Base-by-base conservation (phyloP, 169 alveolate species). In the Plasmodium vinckei region DNA sequence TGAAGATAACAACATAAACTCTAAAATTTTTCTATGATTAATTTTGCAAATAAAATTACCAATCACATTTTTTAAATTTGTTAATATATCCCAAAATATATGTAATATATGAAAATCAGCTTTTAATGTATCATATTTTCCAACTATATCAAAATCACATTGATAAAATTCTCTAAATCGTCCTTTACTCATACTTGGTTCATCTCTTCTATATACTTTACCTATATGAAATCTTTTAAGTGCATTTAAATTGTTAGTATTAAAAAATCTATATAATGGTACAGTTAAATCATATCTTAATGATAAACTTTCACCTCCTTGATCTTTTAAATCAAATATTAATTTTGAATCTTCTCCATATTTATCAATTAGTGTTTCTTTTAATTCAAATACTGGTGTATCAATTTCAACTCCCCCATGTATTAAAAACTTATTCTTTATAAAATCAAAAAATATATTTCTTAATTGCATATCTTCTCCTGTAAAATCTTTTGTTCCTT, bases 331-430 rank as follows among this genome's bases (percentile, higher is more conserved):
- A 69, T 98, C 99, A 88, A 95, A 98, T 53, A 98, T 98, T 23
- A 98, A 95, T 95, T 98, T 98, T 54, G 96, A 94, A 88, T 98
- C 99, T 68, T 98, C 99, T 23, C 99, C 99, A 87, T 98, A 98
- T 91, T 98, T 98, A 9, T 99, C 98, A 65, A 95, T 93, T 54
- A 97, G 87, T 0, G 99, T 97, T 92, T 97, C 99, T 73, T 97
- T 95, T 44, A 97, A 96, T 93, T 98, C 99, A 87, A 98, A 98
- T 15, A 98, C 98, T 10, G 99, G 99, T 3, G 99, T 98, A 89
- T 98, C 99, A 27, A 98, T 97, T 88, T 97, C 99, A 27, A 95
- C 98, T 2, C 99, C 99, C 15, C 99, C 99, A 88, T 98, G 99
- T 67, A 93, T 92, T 88, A 95, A 94, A 89, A 97, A 98, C 9